phyloP scores from a whole-genome alignment of 2,329 filamentous ascomycete genomes.

The Talaromyces sp. region DNA sequence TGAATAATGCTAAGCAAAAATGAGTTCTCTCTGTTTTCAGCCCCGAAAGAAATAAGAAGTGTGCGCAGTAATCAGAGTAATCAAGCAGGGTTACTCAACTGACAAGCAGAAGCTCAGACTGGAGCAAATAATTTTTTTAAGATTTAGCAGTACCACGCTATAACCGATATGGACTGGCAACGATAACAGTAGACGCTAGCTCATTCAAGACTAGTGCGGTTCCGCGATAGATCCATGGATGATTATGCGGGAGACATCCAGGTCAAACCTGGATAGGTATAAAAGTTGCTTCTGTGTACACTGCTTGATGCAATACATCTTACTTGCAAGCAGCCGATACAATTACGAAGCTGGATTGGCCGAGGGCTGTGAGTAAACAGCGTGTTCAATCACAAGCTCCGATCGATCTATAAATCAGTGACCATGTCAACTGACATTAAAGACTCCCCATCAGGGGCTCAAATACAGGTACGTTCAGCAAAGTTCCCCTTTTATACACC shows the following conservation, averaged over 20 bases:
- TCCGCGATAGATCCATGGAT: background rate
- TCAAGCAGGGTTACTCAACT: background rate
- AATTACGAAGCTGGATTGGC: background rate
- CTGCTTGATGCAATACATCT: background rate
- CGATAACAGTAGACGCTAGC: slow-evolving; percentile 2
- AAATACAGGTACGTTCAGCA: background rate
- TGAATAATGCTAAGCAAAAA: too few species aligned
- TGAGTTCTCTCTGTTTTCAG: background rate
- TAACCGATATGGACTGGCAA: slow-evolving; percentile 15
- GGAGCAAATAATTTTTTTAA: slow-evolving; percentile 17
- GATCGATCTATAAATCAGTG: background rate
- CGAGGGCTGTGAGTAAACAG: background rate
- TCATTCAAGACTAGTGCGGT: background rate
- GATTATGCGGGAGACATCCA: slow-evolving; percentile 3
- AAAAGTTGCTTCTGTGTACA: background rate
- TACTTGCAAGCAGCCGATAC: background rate
- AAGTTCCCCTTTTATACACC: background rate
- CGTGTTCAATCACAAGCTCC: background rate
- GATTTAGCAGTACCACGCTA: slow-evolving; percentile 5
- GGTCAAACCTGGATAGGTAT: background rate
- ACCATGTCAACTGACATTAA: slow-evolving; percentile 17
- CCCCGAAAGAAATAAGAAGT: background rate
- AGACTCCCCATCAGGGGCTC: slow-evolving; percentile 8
- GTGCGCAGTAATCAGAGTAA: background rate
- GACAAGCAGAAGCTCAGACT: background rate